These are phyloP conservation scores for Auricularia heimuer DNA, from an alignment of 768 basidiomycete species.

Conservation along the genomic window DNA sequence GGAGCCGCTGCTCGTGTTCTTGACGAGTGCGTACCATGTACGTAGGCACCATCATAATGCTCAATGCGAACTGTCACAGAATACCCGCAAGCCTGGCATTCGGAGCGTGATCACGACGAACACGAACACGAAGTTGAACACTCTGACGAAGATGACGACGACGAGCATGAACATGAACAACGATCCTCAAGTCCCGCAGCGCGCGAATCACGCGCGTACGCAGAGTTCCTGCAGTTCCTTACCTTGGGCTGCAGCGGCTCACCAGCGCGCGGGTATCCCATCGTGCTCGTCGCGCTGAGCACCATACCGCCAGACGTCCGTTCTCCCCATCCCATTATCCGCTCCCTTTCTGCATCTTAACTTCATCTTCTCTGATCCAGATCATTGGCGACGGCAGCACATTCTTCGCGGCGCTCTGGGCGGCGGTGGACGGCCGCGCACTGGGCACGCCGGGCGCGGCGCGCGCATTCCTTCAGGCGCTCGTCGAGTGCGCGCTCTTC, in stretches of 20 bases:
- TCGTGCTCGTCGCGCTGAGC: slow-evolving; percentile 69
- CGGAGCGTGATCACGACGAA: slow-evolving; percentile 27
- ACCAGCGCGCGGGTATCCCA: slow-evolving; percentile 71
- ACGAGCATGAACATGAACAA: slow-evolving; percentile 26
- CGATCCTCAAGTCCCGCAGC: slow-evolving; percentile 13
- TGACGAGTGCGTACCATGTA: slow-evolving; percentile 44
- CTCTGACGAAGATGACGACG: slow-evolving; percentile 9
- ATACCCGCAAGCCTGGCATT: slow-evolving; percentile 54
- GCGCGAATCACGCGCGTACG: slow-evolving; percentile 39
- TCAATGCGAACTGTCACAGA: slow-evolving; percentile 28
- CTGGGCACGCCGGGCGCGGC: slow-evolving; percentile 49
- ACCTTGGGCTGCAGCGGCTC: slow-evolving; percentile 69
- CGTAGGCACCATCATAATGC: too few species aligned
- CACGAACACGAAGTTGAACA: slow-evolving; percentile 25
- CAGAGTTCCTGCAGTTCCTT: slow-evolving; percentile 72
- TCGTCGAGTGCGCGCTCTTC: slow-evolving; percentile 63
- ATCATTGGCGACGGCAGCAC: slow-evolving; percentile 26
- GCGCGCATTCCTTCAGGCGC: slow-evolving; percentile 55
- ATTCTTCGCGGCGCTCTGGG: slow-evolving; percentile 75
- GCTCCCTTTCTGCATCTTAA: too few species aligned
- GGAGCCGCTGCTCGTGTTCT: slow-evolving; percentile 57
- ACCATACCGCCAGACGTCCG: slow-evolving; percentile 61
- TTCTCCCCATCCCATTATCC: neutral
- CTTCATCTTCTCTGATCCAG: too few species aligned
- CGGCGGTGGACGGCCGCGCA: slow-evolving; percentile 60